Percentiles rank a stretch among this genome's conserved stretches.
phyloP scores from a whole-genome alignment of 2,329 filamentous ascomycete species.

The Cadophora luteo-olivacea region DNA sequence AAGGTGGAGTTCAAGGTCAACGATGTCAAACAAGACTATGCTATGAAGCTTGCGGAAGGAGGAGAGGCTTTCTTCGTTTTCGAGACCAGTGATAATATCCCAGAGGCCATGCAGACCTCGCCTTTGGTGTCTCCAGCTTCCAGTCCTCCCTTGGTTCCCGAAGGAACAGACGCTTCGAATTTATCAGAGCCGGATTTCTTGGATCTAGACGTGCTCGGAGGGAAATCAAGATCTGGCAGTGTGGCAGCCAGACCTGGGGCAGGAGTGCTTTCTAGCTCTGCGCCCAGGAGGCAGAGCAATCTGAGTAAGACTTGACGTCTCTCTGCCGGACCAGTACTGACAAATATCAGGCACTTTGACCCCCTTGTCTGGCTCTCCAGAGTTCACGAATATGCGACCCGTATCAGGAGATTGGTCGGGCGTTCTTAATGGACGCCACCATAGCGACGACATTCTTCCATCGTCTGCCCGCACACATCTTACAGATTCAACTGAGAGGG shows the following conservation, averaged over 20 bases:
- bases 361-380: conserved; percentile 60
- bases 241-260: conserved; percentile 52
- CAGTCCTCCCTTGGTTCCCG: conserved; percentile 72
- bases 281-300: conserved; percentile 42
- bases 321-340: conserved; percentile 29
- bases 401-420: conserved; percentile 59
- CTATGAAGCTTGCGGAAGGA: conserved; percentile 98
- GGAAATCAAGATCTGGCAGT: conserved; percentile 51
- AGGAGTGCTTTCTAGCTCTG: conserved; percentile 49
- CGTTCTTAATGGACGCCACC: conserved; percentile 48
- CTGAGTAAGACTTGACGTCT: conserved; percentile 37
- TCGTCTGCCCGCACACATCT: conserved; percentile 50
- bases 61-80: conserved; percentile 99
- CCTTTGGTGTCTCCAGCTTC: conserved; percentile 88
- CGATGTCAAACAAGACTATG: conserved; percentile 86
- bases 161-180: conserved; percentile 50
- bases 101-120: conserved; percentile 92
- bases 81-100: conserved; percentile 89
- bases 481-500: conserved; percentile 42
- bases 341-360: conserved; percentile 48
- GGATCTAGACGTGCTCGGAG: conserved; percentile 56
- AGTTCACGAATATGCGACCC: conserved; percentile 54
- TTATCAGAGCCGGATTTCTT: conserved; percentile 75
- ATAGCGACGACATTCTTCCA: conserved; percentile 62
- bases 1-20: conserved; percentile 99